Percentiles rank a stretch among this genome's conserved stretches.
Evolutionary conservation across 257 asterid species (phyloP).

Genomic region (Cruciata laevipes): DNA sequence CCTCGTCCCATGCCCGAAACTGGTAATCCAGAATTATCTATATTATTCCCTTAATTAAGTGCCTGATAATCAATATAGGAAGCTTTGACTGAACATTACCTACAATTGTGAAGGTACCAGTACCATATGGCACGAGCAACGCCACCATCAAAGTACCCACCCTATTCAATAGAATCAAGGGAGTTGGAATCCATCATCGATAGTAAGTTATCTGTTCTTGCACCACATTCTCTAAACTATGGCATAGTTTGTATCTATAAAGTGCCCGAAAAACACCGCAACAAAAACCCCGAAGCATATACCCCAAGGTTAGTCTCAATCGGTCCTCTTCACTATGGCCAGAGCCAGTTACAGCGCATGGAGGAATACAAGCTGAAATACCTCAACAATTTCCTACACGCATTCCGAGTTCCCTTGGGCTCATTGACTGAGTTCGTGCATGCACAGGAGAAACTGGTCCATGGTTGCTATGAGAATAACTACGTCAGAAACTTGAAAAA

Average conservation of each 20-base stretch:
- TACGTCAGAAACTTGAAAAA: neutral
- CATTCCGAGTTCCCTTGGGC: constrained; percentile 10
- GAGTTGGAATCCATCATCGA: no score
- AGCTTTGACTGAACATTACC: no score
- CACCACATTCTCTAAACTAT: neutral
- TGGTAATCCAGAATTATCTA: no score
- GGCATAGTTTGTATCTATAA: constrained; percentile 19
- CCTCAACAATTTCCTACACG: constrained; percentile 20
- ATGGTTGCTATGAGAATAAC: constrained; percentile 19
- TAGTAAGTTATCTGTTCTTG: neutral
- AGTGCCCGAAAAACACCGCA: constrained; percentile 24
- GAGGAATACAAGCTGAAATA: constrained; percentile 23
- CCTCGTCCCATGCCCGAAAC: no score
- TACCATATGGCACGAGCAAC: no score
- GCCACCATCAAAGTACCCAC: no score
- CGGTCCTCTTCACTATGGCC: constrained; percentile 26
- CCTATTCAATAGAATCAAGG: no score
- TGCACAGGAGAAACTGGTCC: constrained; percentile 6
- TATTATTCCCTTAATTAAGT: no score
- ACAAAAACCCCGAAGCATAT: constrained; percentile 20
- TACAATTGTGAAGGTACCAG: no score
- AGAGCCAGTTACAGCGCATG: constrained; percentile 21
- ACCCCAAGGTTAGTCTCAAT: constrained; percentile 26
- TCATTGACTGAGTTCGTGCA: constrained; percentile 14
- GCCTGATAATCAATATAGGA: no score